Evolutionary conservation across 192 early-diverging fungal genomes (phyloP).

Genomic region (Rhizophlyctis rosea): DNA sequence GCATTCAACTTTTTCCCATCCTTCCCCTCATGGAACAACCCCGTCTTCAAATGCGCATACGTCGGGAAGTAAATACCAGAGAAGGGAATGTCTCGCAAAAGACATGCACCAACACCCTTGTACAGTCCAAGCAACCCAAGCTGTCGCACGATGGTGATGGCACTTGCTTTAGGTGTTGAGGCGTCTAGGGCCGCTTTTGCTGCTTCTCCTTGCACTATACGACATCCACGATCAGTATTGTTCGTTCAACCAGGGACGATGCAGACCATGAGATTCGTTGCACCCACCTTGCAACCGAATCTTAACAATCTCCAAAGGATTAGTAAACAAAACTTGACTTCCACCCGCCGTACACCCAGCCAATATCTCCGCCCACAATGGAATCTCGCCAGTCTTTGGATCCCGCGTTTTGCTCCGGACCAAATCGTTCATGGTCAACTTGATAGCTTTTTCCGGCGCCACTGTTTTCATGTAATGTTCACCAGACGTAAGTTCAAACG

Average conservation of each 20-base stretch:
- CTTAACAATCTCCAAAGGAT: slow-evolving; percentile 98
- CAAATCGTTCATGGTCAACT: slow-evolving; percentile 94
- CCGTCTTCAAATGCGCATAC: slow-evolving; percentile 96
- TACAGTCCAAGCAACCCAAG: slow-evolving; percentile 92
- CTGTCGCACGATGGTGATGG: slow-evolving; percentile 83
- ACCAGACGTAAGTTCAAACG: not conserved
- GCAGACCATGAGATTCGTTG: not conserved
- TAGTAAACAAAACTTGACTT: slow-evolving; percentile 78
- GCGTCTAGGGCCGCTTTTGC: slow-evolving; percentile 46
- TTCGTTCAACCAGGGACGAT: not conserved
- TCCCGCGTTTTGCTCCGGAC: slow-evolving; percentile 68
- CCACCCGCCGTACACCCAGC: slow-evolving; percentile 83
- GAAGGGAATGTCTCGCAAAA: slow-evolving; percentile 95
- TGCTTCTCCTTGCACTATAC: slow-evolving; percentile 50
- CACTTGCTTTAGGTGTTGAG: slow-evolving; percentile 63
- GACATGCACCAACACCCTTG: slow-evolving; percentile 88
- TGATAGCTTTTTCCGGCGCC: slow-evolving; percentile 98
- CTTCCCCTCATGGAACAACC: slow-evolving; percentile 81
- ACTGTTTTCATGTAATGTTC: slow-evolving; percentile 50
- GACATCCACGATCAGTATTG: not conserved
- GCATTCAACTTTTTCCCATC: slow-evolving; percentile 63
- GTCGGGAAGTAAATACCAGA: slow-evolving; percentile 96
- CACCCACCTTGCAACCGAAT: slow-evolving; percentile 81
- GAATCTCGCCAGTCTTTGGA: slow-evolving; percentile 69
- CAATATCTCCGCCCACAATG: slow-evolving; percentile 75